Base-by-base conservation (phyloP, 306 rosid species). In the Gastrolobium bilobum region DNA sequence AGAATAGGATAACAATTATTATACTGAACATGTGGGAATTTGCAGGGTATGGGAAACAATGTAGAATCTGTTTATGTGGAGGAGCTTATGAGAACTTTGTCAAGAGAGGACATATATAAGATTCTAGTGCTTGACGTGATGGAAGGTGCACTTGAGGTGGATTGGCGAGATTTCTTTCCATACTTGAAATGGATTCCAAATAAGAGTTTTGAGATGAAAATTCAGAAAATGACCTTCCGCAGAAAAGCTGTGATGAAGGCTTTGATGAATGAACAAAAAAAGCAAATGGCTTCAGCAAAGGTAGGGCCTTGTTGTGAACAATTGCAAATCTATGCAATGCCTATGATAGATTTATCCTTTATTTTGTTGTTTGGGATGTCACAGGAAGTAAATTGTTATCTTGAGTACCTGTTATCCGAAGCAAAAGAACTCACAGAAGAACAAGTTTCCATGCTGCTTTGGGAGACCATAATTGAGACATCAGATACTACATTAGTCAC, bases 121-220 rank as follows among this genome's bases (percentile, higher is more conserved):
- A 71, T 82, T 75, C 86, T 92, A 42, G 97, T 92, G 75, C 35
- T 80, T 57, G 96, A 90, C 74, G 10, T 78, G 2, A 85, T 90
- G 92, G 90, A 90, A 74, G 94, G 94, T 52, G 94, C 96, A 58
- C 84, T 90, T 40, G 94, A 92, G 44, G 91, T 92, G 75, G 97
- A 92, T 61, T 92, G 97, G 97, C 84, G 97, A 75, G 97, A 90
- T 73, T 92, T 90, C 81, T 92, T 92, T 76, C 97, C 97, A 0
- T 90, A 89, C 68, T 83, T 92, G 75, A 78, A 70, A 69, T 92
- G 97, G 97, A 40, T 92, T 87, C 97, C 97, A n/a, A 90, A 90
- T 75, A 86, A 43, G 77, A 38, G 71, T 5, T 0, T 88, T 11
- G 96, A 93, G 66, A 62, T 13, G 53, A 90, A 84, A 53, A 75